Base-by-base conservation (phyloP, 169 alveolate genomes). In the Perkinsus chesapeaki region DNA sequence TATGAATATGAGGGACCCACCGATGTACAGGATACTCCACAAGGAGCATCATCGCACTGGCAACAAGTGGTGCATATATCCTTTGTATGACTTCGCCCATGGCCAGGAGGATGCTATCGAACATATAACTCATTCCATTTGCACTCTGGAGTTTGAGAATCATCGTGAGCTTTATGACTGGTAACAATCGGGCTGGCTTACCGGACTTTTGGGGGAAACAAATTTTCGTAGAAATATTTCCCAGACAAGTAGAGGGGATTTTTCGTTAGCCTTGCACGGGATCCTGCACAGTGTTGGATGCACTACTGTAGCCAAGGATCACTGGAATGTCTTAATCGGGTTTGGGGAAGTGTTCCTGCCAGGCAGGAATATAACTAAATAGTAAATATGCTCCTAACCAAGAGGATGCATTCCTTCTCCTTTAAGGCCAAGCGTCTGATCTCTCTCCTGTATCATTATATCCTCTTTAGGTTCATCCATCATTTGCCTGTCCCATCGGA, bases 51-150 rank as follows among this genome's bases (percentile, higher is more conserved):
- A 99, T 7, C 99, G 99, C 92, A 99, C 99, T 31, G 99, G 99
- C 31, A 97, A 98, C 93, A 97, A 97, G 94, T 99, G 99, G 99
- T 96, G 98, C 93, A 98, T 99, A 31, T 99, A 99, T 95, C 99
- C 99, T 0, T 98, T 99, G 96, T 99, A 99, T 96, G 99, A 99
- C 96, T 99, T 97, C 95, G 99, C 99, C 12, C 99, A 99, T 93
- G 99, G 99, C 39, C 98, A 99, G 93, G 98, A 98, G 73, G 99
- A 99, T 94, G 98, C 99, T 23, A 96, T 99, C 39, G 99, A 99
- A 96, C 96, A 97, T 92, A 98, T 99, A 90, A 98, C 99, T 39
- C 99, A 99, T 96, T 98, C 99, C 73, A 98, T 99, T 91, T 99
- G 99, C 95, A 99, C 99, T 0, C 94, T 99, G 92, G 99, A 99